Percentiles rank a stretch among this genome's conserved stretches.
Evolutionary conservation across 306 rosid genomes (phyloP).

Genomic region (Carpinus viminea): DNA sequence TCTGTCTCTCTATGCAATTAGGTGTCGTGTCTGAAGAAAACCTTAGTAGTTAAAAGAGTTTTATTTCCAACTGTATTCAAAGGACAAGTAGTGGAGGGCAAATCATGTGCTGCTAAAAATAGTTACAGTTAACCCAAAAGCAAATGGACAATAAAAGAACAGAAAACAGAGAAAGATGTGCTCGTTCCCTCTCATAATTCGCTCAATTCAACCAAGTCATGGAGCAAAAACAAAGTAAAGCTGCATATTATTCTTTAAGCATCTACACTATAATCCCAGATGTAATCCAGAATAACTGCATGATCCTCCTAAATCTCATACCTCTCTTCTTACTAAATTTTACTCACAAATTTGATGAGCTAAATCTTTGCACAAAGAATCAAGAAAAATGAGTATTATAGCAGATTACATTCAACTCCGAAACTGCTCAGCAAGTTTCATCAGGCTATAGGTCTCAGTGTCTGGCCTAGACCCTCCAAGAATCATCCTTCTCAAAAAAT

Average conservation of each 20-base stretch:
- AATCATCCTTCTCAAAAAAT: slow-evolving; percentile 82
- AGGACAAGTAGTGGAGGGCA: too few relatives aligned
- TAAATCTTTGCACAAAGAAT: neutral
- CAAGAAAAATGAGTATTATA: slow-evolving; percentile 12
- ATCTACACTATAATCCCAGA: neutral
- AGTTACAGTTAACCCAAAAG: too few relatives aligned
- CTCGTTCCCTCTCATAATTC: too few relatives aligned
- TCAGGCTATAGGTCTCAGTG: slow-evolving; percentile 81
- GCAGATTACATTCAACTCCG: slow-evolving; percentile 31
- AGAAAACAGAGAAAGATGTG: too few relatives aligned
- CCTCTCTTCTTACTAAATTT: slow-evolving; percentile 12
- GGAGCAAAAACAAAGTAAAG: too few relatives aligned
- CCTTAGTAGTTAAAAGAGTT: too few relatives aligned
- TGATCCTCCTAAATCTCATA: neutral
- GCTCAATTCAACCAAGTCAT: too few relatives aligned
- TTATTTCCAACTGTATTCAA: too few relatives aligned
- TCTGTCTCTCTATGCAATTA: too few relatives aligned
- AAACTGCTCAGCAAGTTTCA: slow-evolving; percentile 85
- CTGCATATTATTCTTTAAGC: neutral
- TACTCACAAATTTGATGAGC: slow-evolving; percentile 10
- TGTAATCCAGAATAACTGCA: neutral
- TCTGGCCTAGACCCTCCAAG: slow-evolving; percentile 91
- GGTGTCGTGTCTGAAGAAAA: too few relatives aligned
- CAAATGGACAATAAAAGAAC: too few relatives aligned
- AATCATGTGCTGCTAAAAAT: too few relatives aligned